Conservation (phyloP, 352 stramenopile species). For the Phytopythium kandeliae region DNA sequence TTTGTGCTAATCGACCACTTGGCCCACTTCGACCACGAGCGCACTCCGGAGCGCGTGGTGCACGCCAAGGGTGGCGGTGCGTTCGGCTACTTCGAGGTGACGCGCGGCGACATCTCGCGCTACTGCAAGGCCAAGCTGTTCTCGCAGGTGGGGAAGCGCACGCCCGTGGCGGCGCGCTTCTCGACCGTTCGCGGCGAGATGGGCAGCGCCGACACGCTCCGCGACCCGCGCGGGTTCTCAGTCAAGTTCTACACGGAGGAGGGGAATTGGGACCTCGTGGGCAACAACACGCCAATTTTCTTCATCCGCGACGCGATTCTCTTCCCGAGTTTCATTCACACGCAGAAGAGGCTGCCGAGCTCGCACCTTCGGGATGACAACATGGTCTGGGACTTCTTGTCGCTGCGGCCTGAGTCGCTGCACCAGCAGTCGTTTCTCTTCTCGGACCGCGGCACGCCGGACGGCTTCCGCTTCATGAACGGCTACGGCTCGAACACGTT, state of each 20-base stretch:
- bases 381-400: conserved; percentile 88
- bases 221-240: conserved; percentile 82
- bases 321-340: conserved; percentile 90
- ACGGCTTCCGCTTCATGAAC: conserved; percentile 84
- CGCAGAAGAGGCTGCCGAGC: conserved; percentile 79
- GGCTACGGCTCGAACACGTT: conserved; percentile 90
- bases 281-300: conserved; percentile 90
- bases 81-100: conserved; percentile 91
- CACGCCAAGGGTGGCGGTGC: conserved; percentile 57
- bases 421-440: conserved; percentile 85
- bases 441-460: conserved; percentile 76
- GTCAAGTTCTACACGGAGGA: conserved; percentile 92
- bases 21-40: conserved; percentile 89
- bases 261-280: conserved; percentile 87
- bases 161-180: conserved; percentile 77
- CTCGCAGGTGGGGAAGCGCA: conserved; percentile 66
- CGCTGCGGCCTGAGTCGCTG: conserved; percentile 71
- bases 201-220: conserved; percentile 71
- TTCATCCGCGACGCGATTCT: conserved; percentile 89
- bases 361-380: conserved; percentile 78
- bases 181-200: conserved; percentile 76
- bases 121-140: conserved; percentile 85
- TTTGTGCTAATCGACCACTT: conserved; percentile 87
- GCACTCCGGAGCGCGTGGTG: conserved; percentile 62
- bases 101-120: conserved; percentile 52